Percentiles rank a stretch among this genome's conserved stretches.
Conservation (phyloP, 2,329 filamentous ascomycete genomes). For the Fonsecaea erecta region DNA sequence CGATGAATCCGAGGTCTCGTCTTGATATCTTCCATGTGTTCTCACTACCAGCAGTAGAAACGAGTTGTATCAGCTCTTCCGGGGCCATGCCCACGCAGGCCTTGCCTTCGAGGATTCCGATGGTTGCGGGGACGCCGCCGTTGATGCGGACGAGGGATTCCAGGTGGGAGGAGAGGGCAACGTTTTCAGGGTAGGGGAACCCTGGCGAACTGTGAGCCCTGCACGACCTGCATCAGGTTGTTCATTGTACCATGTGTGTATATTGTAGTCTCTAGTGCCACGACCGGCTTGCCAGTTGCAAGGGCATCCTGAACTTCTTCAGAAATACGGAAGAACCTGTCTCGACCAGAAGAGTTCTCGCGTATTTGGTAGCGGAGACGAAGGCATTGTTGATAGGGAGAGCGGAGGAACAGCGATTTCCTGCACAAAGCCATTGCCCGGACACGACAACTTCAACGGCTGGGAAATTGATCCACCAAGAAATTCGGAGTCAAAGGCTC, state of each 20-base stretch:
- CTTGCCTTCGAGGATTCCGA: conserved; percentile 82
- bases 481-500: not conserved
- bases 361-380: conserved; percentile 4
- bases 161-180: conserved; percentile 76
- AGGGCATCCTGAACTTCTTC: conserved; percentile 83
- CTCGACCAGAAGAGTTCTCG: conserved; percentile 23
- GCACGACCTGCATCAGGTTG: not conserved
- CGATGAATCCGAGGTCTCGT: conserved; percentile 80
- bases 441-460: not conserved
- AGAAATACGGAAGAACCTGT: conserved; percentile 68
- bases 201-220: conserved; percentile 48
- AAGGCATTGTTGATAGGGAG: not conserved
- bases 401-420: not conserved
- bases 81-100: conserved; percentile 77
- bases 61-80: conserved; percentile 73
- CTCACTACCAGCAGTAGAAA: conserved; percentile 66
- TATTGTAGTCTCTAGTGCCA: conserved; percentile 93
- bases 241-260: conserved; percentile 80
- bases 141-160: conserved; percentile 79
- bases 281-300: conserved; percentile 74
- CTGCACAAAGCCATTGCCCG: conserved; percentile 12
- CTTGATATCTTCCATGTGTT: conserved; percentile 81
- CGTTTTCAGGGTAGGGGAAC: conserved; percentile 72
- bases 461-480: not conserved
- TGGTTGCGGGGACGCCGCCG: conserved; percentile 86